Percentiles rank a stretch among this genome's conserved stretches.
Evolutionary conservation across 1,284 basidiomycete genomes (phyloP).

Genomic region (Cutaneotrichosporon dermatis): DNA sequence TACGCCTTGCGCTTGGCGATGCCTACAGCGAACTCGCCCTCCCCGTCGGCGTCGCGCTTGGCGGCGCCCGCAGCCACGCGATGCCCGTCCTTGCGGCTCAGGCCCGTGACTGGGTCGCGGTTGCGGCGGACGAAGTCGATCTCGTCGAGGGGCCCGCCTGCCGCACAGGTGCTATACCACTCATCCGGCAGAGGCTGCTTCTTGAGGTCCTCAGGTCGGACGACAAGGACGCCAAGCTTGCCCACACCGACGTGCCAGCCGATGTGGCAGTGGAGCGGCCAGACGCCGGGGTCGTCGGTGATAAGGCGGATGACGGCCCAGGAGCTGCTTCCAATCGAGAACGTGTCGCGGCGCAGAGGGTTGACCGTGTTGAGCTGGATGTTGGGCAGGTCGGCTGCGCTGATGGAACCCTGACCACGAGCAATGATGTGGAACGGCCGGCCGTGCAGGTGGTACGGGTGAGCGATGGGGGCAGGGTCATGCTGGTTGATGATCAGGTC

Average conservation of each 20-base stretch:
- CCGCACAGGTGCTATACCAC: conserved; percentile 20
- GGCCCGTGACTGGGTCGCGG: not conserved
- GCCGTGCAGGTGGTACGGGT: conserved; percentile 45
- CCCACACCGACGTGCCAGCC: conserved; percentile 26
- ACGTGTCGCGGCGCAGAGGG: conserved; percentile 47
- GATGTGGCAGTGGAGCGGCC: conserved; percentile 31
- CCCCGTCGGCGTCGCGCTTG: not conserved
- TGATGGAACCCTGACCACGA: conserved; percentile 33
- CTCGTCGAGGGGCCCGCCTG: conserved; percentile 3
- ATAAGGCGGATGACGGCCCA: conserved; percentile 31
- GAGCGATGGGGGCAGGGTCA: conserved; percentile 29
- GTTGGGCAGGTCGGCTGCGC: conserved; percentile 11
- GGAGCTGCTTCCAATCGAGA: conserved; percentile 30
- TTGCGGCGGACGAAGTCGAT: conserved; percentile 15
- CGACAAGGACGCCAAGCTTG: conserved; percentile 19
- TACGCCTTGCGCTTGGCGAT: too few species aligned
- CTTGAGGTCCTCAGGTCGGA: conserved; percentile 20
- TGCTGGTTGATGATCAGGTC: conserved; percentile 45
- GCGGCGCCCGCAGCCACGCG: not conserved
- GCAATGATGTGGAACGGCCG: conserved; percentile 37
- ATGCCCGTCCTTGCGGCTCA: not conserved
- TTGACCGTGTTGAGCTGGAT: conserved; percentile 33
- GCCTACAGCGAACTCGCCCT: not conserved
- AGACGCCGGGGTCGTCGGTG: conserved; percentile 27
- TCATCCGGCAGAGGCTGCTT: conserved; percentile 7